Conservation (phyloP, 148 eudicot species). For the Rheum nobile region DNA sequence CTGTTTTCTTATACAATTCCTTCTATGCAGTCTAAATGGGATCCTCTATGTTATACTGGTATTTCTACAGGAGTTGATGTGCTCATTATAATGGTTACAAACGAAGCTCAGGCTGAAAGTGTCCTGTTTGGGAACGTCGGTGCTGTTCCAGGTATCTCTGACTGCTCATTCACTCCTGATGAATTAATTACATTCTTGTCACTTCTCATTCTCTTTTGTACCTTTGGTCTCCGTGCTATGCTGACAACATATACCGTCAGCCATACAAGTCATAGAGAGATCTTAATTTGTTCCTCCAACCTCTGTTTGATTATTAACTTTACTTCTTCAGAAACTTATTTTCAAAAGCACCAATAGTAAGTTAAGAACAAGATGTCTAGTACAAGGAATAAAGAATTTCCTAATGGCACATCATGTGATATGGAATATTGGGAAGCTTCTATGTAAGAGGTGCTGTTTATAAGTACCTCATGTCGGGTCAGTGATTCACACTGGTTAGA, state of each 20-base stretch:
- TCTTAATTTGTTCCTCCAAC: not conserved
- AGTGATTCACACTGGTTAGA: not conserved
- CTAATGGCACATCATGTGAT: not conserved
- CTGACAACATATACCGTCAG: not conserved
- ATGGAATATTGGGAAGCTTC: not conserved
- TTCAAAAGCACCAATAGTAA: not conserved
- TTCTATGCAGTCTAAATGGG: not conserved
- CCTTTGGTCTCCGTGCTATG: not conserved
- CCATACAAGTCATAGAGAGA: not conserved
- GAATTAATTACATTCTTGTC: not conserved
- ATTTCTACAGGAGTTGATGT: conserved; percentile 68
- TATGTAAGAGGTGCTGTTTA: not conserved
- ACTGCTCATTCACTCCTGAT: not conserved
- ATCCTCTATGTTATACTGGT: conserved; percentile 10
- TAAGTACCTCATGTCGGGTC: not conserved
- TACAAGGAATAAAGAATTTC: not conserved
- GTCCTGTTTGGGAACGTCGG: conserved; percentile 80
- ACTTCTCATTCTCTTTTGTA: not conserved
- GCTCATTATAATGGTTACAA: conserved; percentile 93
- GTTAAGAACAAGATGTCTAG: not conserved
- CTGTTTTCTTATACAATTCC: not conserved
- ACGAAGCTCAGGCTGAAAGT: conserved; percentile 95
- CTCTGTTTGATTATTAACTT: not conserved
- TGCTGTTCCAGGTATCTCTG: conserved; percentile 62
- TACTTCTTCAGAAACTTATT: not conserved